Evolutionary conservation across 2,329 filamentous ascomycete species (phyloP), one percentile per base, ranked within the genome.

Genomic region (Colletotrichum liaoningense): DNA sequence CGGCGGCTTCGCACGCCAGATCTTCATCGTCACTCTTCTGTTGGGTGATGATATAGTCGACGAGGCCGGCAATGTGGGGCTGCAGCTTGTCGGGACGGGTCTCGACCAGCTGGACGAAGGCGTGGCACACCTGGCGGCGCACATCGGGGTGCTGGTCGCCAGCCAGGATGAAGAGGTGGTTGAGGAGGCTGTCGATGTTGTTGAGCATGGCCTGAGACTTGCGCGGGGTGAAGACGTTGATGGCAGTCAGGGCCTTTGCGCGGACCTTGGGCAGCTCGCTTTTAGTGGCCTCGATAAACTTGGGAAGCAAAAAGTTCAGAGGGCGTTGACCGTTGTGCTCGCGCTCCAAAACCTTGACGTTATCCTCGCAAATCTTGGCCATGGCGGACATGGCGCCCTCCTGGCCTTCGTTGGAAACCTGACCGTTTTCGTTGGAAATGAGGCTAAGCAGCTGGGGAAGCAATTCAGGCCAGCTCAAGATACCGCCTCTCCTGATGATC

Each of bases 341-440:
- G 78, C 93, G 92, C 83, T 97, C 95, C 67, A 99, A 87, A 72
- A 94, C 88, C 80, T 93, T 95, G 79, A 91, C 92, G 84, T 97
- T 98, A 84, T 99, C 97, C 84, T 99, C 97, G 84, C 97, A 99
- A 74, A 99, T 95, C 87, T 98, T 98, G 81, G 93, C 87, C 83
- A 99, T 88, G 60, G 97, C 95, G 62, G 94, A 91, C 93, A 98
- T 98, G 77, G 95, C 95, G 74, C 95, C 95, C 82, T 99, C 96
- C 80, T 98, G 95, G 14, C 93, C 92, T 79, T 94, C 90, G 56
- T 89, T 85, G 7, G 94, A 86, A 26, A 92, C 86, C 75, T 93
- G 91, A 54, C 93, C 93, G 58, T 86, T 87, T 69, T 91, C 85
- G 82, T 97, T 97, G 76, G 90, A 89, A 74, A 97, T 90, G 82